Conservation (phyloP, 208 protist genomes). For the Borovskyia barvae region DNA sequence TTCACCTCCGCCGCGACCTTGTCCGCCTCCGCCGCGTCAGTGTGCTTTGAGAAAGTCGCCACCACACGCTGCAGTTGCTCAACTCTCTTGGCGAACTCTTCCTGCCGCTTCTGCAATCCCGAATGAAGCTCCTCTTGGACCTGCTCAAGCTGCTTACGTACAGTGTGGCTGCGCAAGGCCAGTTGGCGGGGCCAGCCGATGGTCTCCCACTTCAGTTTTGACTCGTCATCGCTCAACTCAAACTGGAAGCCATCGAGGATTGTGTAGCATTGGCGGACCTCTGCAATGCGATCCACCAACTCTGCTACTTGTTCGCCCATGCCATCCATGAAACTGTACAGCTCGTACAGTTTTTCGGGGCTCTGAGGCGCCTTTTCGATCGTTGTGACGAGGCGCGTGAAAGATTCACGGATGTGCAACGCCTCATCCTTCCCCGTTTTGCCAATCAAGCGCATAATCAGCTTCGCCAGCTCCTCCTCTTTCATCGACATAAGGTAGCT, state of each 20-base stretch:
- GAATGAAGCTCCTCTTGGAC: constrained; percentile 92
- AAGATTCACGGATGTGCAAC: constrained; percentile 75
- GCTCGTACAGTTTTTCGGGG: constrained; percentile 91
- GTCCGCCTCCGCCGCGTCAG: constrained; percentile 85
- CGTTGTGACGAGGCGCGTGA: constrained; percentile 78
- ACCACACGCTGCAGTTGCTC: constrained; percentile 91
- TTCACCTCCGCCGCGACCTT: constrained; percentile 94
- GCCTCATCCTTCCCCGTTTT: constrained; percentile 79
- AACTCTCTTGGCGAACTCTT: constrained; percentile 93
- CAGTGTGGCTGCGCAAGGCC: constrained; percentile 60
- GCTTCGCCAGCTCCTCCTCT: constrained; percentile 90
- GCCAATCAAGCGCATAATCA: constrained; percentile 91
- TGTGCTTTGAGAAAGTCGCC: constrained; percentile 92
- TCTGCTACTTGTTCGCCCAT: constrained; percentile 73
- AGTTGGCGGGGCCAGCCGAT: constrained; percentile 93
- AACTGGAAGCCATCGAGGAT: constrained; percentile 94
- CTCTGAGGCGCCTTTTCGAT: constrained; percentile 86
- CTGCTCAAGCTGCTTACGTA: constrained; percentile 88
- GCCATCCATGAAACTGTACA: constrained; percentile 86
- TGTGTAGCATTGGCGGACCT: constrained; percentile 90
- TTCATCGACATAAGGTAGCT: constrained; percentile 92
- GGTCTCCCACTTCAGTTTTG: constrained; percentile 91
- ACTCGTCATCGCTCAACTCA: constrained; percentile 92
- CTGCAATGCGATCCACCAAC: constrained; percentile 80
- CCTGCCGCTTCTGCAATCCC: constrained; percentile 89